Conservation (phyloP, 768 basidiomycete genomes). For the Panaeolus cyanescens region DNA sequence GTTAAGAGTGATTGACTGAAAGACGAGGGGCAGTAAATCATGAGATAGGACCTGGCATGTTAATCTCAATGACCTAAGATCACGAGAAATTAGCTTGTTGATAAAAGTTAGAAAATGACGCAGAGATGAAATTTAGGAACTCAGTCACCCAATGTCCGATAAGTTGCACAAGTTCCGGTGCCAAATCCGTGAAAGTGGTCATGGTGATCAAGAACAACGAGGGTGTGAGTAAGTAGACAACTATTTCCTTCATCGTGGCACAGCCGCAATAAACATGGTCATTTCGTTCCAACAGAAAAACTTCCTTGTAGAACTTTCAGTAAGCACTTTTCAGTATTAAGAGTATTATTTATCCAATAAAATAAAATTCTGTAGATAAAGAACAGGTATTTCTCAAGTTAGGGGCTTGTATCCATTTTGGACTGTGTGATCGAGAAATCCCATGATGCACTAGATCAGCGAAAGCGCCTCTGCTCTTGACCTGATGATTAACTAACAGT, state of each 20-base stretch:
- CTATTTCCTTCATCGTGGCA: too few species aligned
- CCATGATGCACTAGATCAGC: neutral
- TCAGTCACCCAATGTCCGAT: neutral
- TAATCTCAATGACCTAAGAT: neutral
- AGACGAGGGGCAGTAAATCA: neutral
- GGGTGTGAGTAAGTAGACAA: neutral
- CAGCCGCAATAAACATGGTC: too few species aligned
- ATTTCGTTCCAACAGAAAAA: too few species aligned
- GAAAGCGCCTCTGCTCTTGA: neutral
- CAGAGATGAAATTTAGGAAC: neutral
- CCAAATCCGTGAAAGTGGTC: neutral
- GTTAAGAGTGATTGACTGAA: neutral
- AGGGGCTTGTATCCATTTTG: neutral
- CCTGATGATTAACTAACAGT: constrained; percentile 1
- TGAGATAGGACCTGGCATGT: neutral
- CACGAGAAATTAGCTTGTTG: neutral
- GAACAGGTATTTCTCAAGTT: too few species aligned
- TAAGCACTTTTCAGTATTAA: too few species aligned
- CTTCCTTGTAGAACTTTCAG: too few species aligned
- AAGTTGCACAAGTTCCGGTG: neutral
- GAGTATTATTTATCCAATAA: too few species aligned
- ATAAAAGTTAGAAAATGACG: neutral
- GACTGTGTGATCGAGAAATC: neutral
- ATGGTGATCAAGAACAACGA: neutral
- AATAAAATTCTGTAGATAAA: too few species aligned